Evolutionary conservation across 768 basidiomycete genomes (phyloP), one percentile per base, ranked within the genome.

Genomic region (Tubosaeta sp.): DNA sequence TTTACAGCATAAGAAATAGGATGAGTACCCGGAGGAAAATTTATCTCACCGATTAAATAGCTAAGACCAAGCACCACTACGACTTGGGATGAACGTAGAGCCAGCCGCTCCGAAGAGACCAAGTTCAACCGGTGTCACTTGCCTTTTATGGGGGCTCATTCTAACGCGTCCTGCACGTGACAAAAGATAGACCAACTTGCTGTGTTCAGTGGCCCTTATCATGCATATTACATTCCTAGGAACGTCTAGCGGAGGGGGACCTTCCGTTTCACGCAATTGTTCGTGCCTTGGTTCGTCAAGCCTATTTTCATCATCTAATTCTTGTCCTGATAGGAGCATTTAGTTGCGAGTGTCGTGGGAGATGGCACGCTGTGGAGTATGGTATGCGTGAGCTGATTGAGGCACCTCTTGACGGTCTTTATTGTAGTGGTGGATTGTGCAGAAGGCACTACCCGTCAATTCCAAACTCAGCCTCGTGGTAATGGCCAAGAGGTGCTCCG

Each of bases 371-470:
- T 87, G 22, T 90, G 87, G 86, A 84, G 88, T 89, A 67, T 60
- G 79, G 57, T 54, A 30, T 42, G 29, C 21, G 48, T 25, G 22
- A 19, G 27, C 44, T 10, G 39, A 38, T 32, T 27, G 5, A 30
- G 35, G 16, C 30, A 16, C 30, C 10, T 19, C 9, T 40, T 52
- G 44, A 53, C 53, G 54, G 48, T 41, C 40, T 14, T 36, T 27
- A 21, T 41, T 38, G 24, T 59, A 88, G 87, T 91, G 84, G 76
- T 91, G 19, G 88, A 91, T 64, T 89, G 88, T 67, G 89, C 86
- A 13, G 87, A 90, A 68, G 90, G 90, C 31, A 90, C 88, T 12
- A 69, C 79, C 13, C 74, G 85, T 24, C 88, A 91, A 62, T 83
- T 90, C 55, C 68, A 72, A 16, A 67, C 71, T 5, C 83, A 86